Evolutionary conservation across 345 rosid genomes (phyloP), one percentile per base, ranked within the genome.

Genomic region (Isatis tinctoria): DNA sequence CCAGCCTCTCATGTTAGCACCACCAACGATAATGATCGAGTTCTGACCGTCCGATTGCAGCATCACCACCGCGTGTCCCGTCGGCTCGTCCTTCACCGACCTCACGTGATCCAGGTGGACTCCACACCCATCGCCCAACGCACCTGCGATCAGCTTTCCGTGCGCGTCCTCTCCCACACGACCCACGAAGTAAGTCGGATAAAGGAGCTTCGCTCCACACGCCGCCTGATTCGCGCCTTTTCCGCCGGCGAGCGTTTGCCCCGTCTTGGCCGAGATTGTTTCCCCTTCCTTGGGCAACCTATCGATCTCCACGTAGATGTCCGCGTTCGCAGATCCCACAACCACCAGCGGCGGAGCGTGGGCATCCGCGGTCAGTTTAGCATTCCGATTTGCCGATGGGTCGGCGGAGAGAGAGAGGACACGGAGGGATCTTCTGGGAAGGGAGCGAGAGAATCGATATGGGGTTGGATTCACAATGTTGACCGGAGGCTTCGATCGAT

Each of bases 21-120:
- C 98, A 62, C 98, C 98, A 28, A 92, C 94, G 59, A 95, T 92
- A 39, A 95, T 88, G 43, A 95, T 95, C 43, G 97, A 92, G 65
- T 95, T 95, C 82, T 92, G 90, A 59, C 99, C 98, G 75, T 85
- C 87, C 49, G 90, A 64, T 53, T 85, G 97, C 69, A 95, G 85
- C 99, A 92, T 92, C 81, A 95, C 99, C 67, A 95, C 97, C 18
- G 99, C 97, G 76, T 92, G 96, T 18, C 99, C 99, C 69, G 99
- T 92, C 2, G 97, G 97, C 65, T 79, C 85, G 58, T 70, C 85
- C 33, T 16, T 59, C 52, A 67, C 78, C 22, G 49, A 60, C 70
- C 77, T 85, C 43, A 90, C 79, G 76, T 85, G 71, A 36, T 89
- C 92, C 70, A 88, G 56, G 28, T 56, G 72, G 5, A 92, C 99